A percentile compares a stretch with the other conserved stretches of the same genome.
Conservation (phyloP, 2,329 filamentous ascomycete genomes). For the Cadophora gregata region DNA sequence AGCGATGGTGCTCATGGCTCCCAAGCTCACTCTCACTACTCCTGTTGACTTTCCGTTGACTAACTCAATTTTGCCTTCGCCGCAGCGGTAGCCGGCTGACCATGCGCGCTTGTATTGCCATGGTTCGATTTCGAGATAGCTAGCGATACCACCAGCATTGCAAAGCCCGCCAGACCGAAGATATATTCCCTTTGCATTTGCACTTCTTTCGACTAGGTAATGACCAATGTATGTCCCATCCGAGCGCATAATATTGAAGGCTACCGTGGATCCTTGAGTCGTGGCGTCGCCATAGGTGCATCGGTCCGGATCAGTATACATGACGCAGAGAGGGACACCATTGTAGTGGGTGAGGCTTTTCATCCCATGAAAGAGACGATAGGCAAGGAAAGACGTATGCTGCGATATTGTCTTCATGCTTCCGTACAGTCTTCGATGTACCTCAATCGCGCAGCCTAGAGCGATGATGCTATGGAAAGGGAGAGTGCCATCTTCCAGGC, state of each 20-base stretch:
- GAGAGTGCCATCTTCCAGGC: slow-evolving; percentile 87
- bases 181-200: slow-evolving; percentile 79
- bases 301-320: slow-evolving; percentile 46
- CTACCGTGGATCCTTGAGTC: slow-evolving; percentile 71
- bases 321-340: slow-evolving; percentile 37
- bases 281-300: slow-evolving; percentile 38
- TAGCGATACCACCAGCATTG: slow-evolving; percentile 85
- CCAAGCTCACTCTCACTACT: slow-evolving; percentile 81
- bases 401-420: slow-evolving; percentile 70
- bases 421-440: slow-evolving; percentile 72
- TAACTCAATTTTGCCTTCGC: slow-evolving; percentile 69
- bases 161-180: slow-evolving; percentile 87
- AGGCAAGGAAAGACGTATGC: slow-evolving; percentile 72
- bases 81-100: slow-evolving; percentile 83
- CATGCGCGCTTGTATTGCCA: slow-evolving; percentile 87
- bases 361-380: slow-evolving; percentile 64
- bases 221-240: slow-evolving; percentile 77
- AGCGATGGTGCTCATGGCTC: slow-evolving; percentile 81
- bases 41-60: slow-evolving; percentile 86
- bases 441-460: slow-evolving; percentile 73
- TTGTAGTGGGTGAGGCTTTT: slow-evolving; percentile 70
- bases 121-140: slow-evolving; percentile 70
- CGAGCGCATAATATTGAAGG: slow-evolving; percentile 81
- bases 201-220: slow-evolving; percentile 83
- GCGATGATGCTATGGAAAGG: slow-evolving; percentile 91